These are phyloP conservation scores for Dothiorella sarmentorum DNA, from an alignment of 2,329 filamentous ascomycete species.

Conservation along the genomic window DNA sequence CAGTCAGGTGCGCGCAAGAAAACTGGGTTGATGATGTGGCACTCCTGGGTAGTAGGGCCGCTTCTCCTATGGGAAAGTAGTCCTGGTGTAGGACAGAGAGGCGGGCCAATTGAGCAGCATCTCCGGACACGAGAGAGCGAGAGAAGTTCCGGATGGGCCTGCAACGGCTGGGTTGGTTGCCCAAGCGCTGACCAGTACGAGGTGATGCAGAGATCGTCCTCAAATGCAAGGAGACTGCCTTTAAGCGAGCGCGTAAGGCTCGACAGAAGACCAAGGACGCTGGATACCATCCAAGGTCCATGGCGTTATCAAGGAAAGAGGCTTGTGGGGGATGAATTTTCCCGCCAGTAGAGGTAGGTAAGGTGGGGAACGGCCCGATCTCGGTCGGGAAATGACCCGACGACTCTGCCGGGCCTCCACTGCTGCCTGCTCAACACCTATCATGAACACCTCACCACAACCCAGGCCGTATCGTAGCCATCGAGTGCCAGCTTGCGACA, in stretches of 20 bases:
- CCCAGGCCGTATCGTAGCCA: slow-evolving; percentile 43
- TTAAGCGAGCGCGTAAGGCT: background rate
- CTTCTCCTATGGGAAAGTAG: background rate
- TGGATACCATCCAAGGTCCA: too few species aligned
- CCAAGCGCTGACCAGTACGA: too few species aligned
- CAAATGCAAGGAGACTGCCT: background rate
- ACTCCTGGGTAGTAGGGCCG: background rate
- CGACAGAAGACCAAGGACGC: background rate
- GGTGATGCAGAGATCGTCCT: background rate
- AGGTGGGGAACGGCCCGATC: too few species aligned
- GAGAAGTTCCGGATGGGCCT: background rate
- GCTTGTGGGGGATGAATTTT: too few species aligned
- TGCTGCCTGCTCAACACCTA: too few species aligned
- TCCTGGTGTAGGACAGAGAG: background rate
- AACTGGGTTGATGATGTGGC: slow-evolving; percentile 8
- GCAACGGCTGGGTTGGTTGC: too few species aligned
- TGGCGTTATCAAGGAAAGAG: too few species aligned
- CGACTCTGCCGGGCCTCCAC: too few species aligned
- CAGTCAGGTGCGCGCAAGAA: background rate
- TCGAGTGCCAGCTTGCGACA: slow-evolving; percentile 41
- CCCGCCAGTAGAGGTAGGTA: too few species aligned
- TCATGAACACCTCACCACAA: slow-evolving; percentile 20
- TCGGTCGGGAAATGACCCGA: too few species aligned
- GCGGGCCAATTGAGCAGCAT: background rate
- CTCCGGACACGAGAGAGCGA: background rate